These are phyloP conservation scores for Hemileccinum rubropunctum DNA, from an alignment of 768 basidiomycete species.

Conservation along the genomic window DNA sequence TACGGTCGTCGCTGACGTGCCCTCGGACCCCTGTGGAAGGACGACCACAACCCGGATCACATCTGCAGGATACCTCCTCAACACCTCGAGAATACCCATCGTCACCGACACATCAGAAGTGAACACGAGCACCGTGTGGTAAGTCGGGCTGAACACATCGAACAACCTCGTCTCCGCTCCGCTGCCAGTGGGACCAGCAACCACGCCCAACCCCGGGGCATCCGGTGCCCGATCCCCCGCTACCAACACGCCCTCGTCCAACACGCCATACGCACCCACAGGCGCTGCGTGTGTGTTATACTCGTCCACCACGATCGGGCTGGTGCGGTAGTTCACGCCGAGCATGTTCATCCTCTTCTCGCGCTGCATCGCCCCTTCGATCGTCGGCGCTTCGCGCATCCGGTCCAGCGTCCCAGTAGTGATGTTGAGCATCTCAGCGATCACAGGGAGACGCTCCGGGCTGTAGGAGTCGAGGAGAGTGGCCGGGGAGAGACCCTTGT, in stretches of 20 bases:
- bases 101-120: not conserved
- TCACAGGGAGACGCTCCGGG: constrained; percentile 44
- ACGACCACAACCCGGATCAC: constrained; percentile 13
- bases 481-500: constrained; percentile 33
- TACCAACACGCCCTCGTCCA: constrained; percentile 4
- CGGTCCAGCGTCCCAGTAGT: constrained; percentile 29
- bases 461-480: constrained; percentile 41
- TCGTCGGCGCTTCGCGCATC: not conserved
- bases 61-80: constrained; percentile 6
- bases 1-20: not conserved
- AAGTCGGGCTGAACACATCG: constrained; percentile 10
- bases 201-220: constrained; percentile 2
- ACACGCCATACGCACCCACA: constrained; percentile 4
- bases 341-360: constrained; percentile 12
- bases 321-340: constrained; percentile 34
- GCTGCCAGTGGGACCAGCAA: constrained; percentile 8
- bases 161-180: constrained; percentile 13
- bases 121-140: constrained; percentile 28
- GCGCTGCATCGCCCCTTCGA: not conserved
- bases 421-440: constrained; percentile 42
- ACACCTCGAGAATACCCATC: constrained; percentile 5
- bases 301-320: constrained; percentile 35
- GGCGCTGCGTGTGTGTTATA: not conserved
- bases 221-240: constrained; percentile 17
- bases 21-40: constrained; percentile 4